Percentiles rank a stretch among this genome's conserved stretches.
These are phyloP conservation scores for Trichoderma oligosporum DNA, from an alignment of 2,329 filamentous ascomycete genomes.

Conservation along the genomic window DNA sequence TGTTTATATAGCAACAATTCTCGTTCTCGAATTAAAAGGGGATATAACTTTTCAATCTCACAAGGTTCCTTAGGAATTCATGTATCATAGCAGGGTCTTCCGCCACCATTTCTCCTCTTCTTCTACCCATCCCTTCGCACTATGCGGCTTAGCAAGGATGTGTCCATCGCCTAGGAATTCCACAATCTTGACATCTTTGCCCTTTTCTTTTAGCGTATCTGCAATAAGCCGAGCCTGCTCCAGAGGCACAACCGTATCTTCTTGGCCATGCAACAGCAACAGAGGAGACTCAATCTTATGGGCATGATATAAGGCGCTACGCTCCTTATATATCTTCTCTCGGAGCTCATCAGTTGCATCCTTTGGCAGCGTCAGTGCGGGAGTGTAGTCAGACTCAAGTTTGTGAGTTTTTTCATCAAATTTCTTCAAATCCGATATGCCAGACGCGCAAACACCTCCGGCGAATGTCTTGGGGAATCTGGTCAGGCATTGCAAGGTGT, in stretches of 20 bases:
- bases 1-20: no score
- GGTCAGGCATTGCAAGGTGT: constrained; percentile 47
- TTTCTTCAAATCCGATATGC: constrained; percentile 48
- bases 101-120: constrained; percentile 48
- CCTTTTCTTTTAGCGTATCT: constrained; percentile 39
- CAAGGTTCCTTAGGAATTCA: no score
- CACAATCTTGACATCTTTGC: constrained; percentile 45
- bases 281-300: constrained; percentile 48
- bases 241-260: constrained; percentile 56
- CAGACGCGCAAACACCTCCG: constrained; percentile 47
- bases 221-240: constrained; percentile 53
- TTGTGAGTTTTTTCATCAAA: constrained; percentile 51
- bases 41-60: no score
- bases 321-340: constrained; percentile 39
- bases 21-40: no score
- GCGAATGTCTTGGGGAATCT: constrained; percentile 46
- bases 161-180: constrained; percentile 50
- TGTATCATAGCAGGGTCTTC: constrained; percentile 34
- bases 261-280: constrained; percentile 53
- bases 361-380: constrained; percentile 35
- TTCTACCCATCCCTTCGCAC: constrained; percentile 37
- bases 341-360: constrained; percentile 38
- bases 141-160: constrained; percentile 42
- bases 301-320: constrained; percentile 48
- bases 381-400: constrained; percentile 52